These are phyloP conservation scores for Penicillium sp. DNA, from an alignment of 2,329 filamentous ascomycete species.

Conservation along the genomic window DNA sequence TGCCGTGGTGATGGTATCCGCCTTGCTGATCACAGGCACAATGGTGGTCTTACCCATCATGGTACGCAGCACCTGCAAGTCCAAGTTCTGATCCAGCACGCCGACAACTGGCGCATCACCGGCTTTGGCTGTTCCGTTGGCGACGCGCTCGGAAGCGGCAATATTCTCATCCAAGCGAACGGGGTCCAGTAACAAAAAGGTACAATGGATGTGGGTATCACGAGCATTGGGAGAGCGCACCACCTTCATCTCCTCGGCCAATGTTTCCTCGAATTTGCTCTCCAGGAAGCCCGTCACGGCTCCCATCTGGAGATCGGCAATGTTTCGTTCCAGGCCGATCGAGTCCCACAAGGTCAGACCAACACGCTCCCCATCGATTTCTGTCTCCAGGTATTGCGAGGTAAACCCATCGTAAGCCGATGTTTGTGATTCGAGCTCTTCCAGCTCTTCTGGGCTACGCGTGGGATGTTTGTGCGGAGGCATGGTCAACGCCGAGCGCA, in stretches of 20 bases:
- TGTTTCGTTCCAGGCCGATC: conserved; percentile 85
- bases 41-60: conserved; percentile 92
- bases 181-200: conserved; percentile 87
- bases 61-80: conserved; percentile 80
- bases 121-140: conserved; percentile 49
- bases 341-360: conserved; percentile 97
- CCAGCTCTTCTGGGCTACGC: conserved; percentile 53
- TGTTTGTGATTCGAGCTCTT: conserved; percentile 48
- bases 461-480: conserved; percentile 68
- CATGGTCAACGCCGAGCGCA: conserved; percentile 76
- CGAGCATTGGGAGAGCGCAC: conserved; percentile 84
- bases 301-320: conserved; percentile 88
- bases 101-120: conserved; percentile 48
- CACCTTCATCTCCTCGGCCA: conserved; percentile 96
- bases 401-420: conserved; percentile 64
- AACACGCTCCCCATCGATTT: conserved; percentile 85
- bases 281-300: conserved; percentile 90
- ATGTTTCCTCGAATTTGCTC: conserved; percentile 97
- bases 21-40: conserved; percentile 91
- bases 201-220: conserved; percentile 95
- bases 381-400: conserved; percentile 85
- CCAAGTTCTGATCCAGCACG: conserved; percentile 78
- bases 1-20: conserved; percentile 89
- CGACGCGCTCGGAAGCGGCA: conserved; percentile 55
- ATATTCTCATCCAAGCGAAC: conserved; percentile 78